Percentiles rank a stretch among this genome's conserved stretches.
These are phyloP conservation scores for Gracilaria caudata DNA, from an alignment of 23 red algal genomes.

Conservation along the genomic window DNA sequence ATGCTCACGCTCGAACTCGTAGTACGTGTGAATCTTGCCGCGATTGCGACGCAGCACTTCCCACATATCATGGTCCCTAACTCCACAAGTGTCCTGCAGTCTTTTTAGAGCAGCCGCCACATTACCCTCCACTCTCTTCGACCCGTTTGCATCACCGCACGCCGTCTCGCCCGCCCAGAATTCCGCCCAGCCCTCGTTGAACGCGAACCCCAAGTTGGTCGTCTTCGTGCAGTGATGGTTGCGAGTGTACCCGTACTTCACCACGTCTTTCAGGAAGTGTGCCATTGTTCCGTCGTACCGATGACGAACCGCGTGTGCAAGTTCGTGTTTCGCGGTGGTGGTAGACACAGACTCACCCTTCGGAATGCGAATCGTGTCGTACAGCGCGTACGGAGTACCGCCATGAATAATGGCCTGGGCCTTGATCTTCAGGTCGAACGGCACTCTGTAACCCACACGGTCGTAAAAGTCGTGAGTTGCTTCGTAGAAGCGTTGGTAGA, in stretches of 20 bases:
- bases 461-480: slow-evolving; percentile 33
- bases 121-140: slow-evolving; percentile 37
- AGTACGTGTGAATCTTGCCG: slow-evolving; percentile 18
- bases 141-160: background rate
- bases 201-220: slow-evolving; percentile 33
- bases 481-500: slow-evolving; percentile 28
- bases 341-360: background rate
- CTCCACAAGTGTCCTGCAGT: background rate
- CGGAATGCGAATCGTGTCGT: slow-evolving; percentile 29
- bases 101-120: slow-evolving; percentile 13
- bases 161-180: slow-evolving; percentile 6
- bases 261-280: slow-evolving; percentile 22
- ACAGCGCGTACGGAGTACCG: slow-evolving; percentile 10
- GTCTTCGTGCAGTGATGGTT: slow-evolving; percentile 21
- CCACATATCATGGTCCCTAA: slow-evolving; percentile 39
- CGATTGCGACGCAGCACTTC: slow-evolving; percentile 22
- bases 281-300: slow-evolving; percentile 19
- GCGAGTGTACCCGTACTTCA: slow-evolving; percentile 20
- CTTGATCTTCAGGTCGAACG: slow-evolving; percentile 13
- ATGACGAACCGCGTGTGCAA: slow-evolving; percentile 38
- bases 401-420: slow-evolving; percentile 18
- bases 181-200: slow-evolving; percentile 47
- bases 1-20: slow-evolving; percentile 4
- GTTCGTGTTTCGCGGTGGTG: slow-evolving; percentile 24
- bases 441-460: slow-evolving; percentile 13